Evolutionary conservation across 805 yeast species (phyloP).

Genomic region (Sugiyamaella floridensis): DNA sequence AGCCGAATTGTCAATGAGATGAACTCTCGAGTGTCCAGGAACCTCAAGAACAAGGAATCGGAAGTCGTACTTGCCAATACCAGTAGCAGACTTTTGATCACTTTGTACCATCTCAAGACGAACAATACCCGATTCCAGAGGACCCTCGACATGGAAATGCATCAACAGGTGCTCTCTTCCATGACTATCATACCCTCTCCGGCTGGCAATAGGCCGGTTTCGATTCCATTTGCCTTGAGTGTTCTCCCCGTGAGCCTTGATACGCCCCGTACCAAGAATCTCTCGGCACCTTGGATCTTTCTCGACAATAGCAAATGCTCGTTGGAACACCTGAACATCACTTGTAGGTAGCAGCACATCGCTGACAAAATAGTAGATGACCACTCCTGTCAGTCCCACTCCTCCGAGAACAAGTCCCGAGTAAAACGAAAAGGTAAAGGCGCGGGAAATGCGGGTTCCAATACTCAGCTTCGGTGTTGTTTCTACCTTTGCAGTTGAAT

Average conservation of each 20-base stretch:
- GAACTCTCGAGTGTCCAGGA: conserved; percentile 61
- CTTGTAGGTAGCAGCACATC: conserved; percentile 86
- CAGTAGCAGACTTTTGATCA: conserved; percentile 16
- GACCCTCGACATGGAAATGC: conserved; percentile 82
- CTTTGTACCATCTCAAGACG: conserved; percentile 62
- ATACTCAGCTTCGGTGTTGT: conserved; percentile 13
- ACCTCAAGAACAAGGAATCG: conserved; percentile 70
- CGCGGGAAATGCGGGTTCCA: conserved; percentile 17
- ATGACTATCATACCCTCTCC: conserved; percentile 54
- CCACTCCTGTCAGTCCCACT: conserved; percentile 38
- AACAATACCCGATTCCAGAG: conserved; percentile 57
- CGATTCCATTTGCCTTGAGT: conserved; percentile 74
- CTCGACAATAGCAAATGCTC: conserved; percentile 73
- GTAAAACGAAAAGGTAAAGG: conserved; percentile 29
- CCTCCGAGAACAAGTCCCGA: conserved; percentile 31
- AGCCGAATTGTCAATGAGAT: conserved; percentile 40
- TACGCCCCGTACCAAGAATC: conserved; percentile 50
- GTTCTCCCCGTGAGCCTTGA: conserved; percentile 78
- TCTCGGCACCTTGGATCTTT: conserved; percentile 54
- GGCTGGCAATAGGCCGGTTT: conserved; percentile 71
- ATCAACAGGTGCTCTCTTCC: conserved; percentile 76
- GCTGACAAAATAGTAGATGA: conserved; percentile 66
- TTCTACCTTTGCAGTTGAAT: neutral
- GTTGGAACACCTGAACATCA: conserved; percentile 83
- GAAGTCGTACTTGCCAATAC: conserved; percentile 51